A percentile compares a stretch with the other conserved stretches of the same genome.
These are phyloP conservation scores for Chloris gayana DNA, from an alignment of 176 grass and related monocot genomes.

Conservation along the genomic window DNA sequence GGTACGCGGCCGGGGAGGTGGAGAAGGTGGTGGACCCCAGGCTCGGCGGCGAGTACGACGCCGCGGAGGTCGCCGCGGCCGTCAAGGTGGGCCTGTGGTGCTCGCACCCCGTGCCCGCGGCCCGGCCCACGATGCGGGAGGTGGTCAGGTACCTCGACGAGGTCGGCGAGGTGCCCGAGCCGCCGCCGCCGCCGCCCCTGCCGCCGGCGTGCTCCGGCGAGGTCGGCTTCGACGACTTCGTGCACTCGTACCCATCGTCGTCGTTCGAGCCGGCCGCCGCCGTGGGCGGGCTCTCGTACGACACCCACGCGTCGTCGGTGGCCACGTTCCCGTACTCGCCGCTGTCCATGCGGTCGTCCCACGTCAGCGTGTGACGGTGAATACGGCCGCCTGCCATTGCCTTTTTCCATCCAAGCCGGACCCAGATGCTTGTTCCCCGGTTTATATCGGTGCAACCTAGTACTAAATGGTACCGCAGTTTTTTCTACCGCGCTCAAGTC, in stretches of 20 bases:
- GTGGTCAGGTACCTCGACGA: conserved; percentile 75
- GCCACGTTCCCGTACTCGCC: conserved; percentile 58
- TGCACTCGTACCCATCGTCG: conserved; percentile 80
- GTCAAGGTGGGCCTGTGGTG: conserved; percentile 75
- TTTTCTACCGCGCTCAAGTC: not conserved
- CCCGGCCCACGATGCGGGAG: conserved; percentile 70
- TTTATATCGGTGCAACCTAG: too few species aligned
- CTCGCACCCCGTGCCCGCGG: conserved; percentile 53
- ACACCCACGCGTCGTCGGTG: conserved; percentile 32
- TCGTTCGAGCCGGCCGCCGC: conserved; percentile 57
- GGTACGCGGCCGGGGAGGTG: conserved; percentile 52
- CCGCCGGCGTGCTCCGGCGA: conserved; percentile 41
- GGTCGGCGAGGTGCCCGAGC: conserved; percentile 53
- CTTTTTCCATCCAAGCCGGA: not conserved
- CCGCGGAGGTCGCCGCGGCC: conserved; percentile 44
- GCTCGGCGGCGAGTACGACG: conserved; percentile 54
- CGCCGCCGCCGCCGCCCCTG: conserved; percentile 27
- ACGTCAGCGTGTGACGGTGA: conserved; percentile 46
- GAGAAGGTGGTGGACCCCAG: conserved; percentile 56
- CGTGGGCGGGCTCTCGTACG: not conserved
- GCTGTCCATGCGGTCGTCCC: conserved; percentile 49
- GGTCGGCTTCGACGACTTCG: conserved; percentile 70
- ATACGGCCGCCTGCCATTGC: not conserved
- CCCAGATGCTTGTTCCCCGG: not conserved
- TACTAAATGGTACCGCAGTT: too few species aligned